phyloP scores from a whole-genome alignment of 257 asterid species.

The Verbena officinalis region DNA sequence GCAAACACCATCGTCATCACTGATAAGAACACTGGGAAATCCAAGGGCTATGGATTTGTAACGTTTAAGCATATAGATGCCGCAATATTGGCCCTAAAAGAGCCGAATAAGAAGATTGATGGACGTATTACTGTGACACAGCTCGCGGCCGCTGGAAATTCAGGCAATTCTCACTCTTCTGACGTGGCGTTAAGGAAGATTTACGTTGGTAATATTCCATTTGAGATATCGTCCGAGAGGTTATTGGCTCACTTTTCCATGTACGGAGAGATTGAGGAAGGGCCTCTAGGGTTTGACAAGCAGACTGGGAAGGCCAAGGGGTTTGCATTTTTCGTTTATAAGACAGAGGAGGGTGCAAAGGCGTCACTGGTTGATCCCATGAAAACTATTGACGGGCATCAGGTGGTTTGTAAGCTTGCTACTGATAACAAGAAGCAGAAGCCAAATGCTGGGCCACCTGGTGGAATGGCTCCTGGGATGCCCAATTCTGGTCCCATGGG shows the following conservation, averaged over 20 bases:
- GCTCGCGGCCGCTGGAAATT: constrained; percentile 82
- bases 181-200: constrained; percentile 87
- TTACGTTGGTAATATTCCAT: constrained; percentile 94
- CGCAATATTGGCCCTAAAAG: constrained; percentile 73
- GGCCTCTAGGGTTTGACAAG: constrained; percentile 96
- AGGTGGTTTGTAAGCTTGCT: constrained; percentile 86
- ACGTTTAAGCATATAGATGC: constrained; percentile 87
- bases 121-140: constrained; percentile 95
- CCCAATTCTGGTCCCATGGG: constrained; percentile 56
- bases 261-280: constrained; percentile 97
- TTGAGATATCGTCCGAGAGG: constrained; percentile 83
- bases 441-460: constrained; percentile 60
- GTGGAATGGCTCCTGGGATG: constrained; percentile 55
- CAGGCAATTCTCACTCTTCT: constrained; percentile 55
- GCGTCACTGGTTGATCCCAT: constrained; percentile 72
- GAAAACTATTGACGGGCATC: constrained; percentile 85
- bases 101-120: constrained; percentile 87
- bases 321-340: constrained; percentile 91
- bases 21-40: constrained; percentile 75
- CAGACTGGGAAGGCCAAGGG: constrained; percentile 95
- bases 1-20: constrained; percentile 83
- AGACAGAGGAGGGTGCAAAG: constrained; percentile 92
- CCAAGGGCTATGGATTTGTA: constrained; percentile 90
- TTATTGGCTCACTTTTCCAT: constrained; percentile 66
- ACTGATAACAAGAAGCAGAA: constrained; percentile 85